phyloP scores from a whole-genome alignment of 495 filamentous ascomycete genomes.

The Hypoxylon lienhwacheense region DNA sequence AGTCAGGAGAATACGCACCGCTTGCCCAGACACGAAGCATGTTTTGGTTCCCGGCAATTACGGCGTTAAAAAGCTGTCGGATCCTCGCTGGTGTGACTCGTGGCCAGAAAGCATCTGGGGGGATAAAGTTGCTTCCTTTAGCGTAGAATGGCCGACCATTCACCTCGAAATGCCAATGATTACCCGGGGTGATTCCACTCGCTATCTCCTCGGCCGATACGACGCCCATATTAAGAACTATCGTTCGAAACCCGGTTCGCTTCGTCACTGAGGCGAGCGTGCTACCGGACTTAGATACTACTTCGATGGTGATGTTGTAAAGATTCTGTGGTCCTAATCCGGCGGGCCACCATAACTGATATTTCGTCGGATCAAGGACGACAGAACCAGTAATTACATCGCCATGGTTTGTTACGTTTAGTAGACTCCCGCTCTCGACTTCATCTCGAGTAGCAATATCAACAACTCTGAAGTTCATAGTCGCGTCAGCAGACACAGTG shows the following conservation, averaged over 20 bases:
- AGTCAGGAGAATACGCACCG: slow-evolving; percentile 66
- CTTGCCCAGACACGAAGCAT: slow-evolving; percentile 71
- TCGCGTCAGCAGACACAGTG: slow-evolving; percentile 49
- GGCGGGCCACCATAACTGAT: slow-evolving; percentile 66
- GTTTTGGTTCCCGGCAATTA: slow-evolving; percentile 64
- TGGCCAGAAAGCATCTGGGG: slow-evolving; percentile 68
- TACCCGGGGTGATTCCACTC: slow-evolving; percentile 56
- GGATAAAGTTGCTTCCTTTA: slow-evolving; percentile 68
- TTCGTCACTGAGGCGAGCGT: slow-evolving; percentile 55
- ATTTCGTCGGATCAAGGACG: slow-evolving; percentile 47
- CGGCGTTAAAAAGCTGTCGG: slow-evolving; percentile 58
- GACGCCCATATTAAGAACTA: slow-evolving; percentile 62
- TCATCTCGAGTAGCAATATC: slow-evolving; percentile 52
- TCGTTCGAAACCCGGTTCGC: slow-evolving; percentile 66
- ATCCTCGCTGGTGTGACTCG: slow-evolving; percentile 59
- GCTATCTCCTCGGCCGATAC: slow-evolving; percentile 61
- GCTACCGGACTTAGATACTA: slow-evolving; percentile 44
- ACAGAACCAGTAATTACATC: slow-evolving; percentile 57
- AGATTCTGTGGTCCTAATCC: slow-evolving; percentile 62
- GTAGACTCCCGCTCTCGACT: slow-evolving; percentile 49
- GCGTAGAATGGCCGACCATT: slow-evolving; percentile 71
- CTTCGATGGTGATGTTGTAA: slow-evolving; percentile 58
- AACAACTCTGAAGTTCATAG: slow-evolving; percentile 56
- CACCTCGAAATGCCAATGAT: slow-evolving; percentile 69
- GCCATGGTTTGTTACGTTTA: slow-evolving; percentile 48